These are phyloP conservation scores for Aureobasidium uvarum DNA, from an alignment of 2,329 filamentous ascomycete genomes.

Conservation along the genomic window DNA sequence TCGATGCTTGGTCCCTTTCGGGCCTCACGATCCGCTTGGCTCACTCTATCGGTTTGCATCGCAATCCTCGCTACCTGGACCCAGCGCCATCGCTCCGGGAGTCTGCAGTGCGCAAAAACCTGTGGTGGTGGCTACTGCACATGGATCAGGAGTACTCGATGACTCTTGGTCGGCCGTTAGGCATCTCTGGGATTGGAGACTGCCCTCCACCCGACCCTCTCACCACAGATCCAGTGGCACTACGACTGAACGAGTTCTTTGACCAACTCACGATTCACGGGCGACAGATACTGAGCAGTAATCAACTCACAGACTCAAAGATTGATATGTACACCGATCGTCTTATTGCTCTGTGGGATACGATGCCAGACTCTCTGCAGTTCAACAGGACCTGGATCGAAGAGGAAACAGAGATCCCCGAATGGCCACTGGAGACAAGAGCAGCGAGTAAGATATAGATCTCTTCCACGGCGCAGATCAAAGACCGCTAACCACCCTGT, in stretches of 20 bases:
- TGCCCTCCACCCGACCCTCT: constrained; percentile 49
- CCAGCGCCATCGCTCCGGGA: constrained; percentile 45
- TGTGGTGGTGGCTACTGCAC: constrained; percentile 56
- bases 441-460: constrained; percentile 43
- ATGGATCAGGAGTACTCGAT: constrained; percentile 54
- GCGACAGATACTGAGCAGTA: constrained; percentile 48
- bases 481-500: neutral
- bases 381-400: constrained; percentile 49
- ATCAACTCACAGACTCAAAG: constrained; percentile 44
- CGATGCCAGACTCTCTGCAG: constrained; percentile 49
- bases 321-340: constrained; percentile 51
- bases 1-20: constrained; percentile 53
- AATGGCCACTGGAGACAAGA: constrained; percentile 50
- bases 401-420: constrained; percentile 42
- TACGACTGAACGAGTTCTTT: constrained; percentile 49
- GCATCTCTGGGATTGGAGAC: constrained; percentile 51
- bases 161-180: constrained; percentile 50
- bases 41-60: constrained; percentile 52
- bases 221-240: constrained; percentile 45
- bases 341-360: constrained; percentile 45
- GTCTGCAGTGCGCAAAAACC: constrained; percentile 44
- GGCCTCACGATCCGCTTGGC: constrained; percentile 51
- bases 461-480: neutral
- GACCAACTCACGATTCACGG: constrained; percentile 51
- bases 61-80: constrained; percentile 49